Base-by-base conservation (phyloP, 192 early-diverging fungal species). In the Rhizophagus sp. region DNA sequence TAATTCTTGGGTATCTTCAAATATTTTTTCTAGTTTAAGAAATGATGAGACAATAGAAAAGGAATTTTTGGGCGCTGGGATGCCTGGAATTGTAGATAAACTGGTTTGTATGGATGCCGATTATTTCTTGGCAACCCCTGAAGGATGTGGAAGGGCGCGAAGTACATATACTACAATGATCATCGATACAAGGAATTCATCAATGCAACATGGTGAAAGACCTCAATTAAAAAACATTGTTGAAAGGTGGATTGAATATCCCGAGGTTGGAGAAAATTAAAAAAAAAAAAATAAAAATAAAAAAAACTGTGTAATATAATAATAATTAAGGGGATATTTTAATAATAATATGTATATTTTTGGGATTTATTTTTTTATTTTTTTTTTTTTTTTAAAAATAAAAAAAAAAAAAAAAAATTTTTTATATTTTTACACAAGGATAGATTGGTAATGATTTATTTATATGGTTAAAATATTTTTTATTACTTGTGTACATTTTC, bases 21-120 rank as follows among this genome's bases (percentile, higher is more conserved):
- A 65, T 11, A 30, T 65, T 25, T 30, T 65, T 9, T 24, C 24
- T 30, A 30, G 17, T 25, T 65, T 65, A 65, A n/a, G 63, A 27
- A n/a, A 65, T 27, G 63, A 65, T 65, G 27, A 27, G 4, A 13
- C 12, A 0, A 27, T 65, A 17, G 63, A 65, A 65, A 27, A n/a
- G 12, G 63, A 65, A 65, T 65, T 65, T 65, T n/a, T 25, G 2
- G 63, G 63, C 0, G 63, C 63, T 12, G 63, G 63, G 3, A 65
- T 65, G 22, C 27, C 63, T 10, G 63, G 63, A 65, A 65, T 65
- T 11, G 63, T 65, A 30, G 63, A 65, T 65, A 65, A 65, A 65
- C 10, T 65, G 5, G 27, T 65, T 65, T 65, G 63, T 30, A 65
- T 65, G 27, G 27, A 65, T 30, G n/a, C 63, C 7, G 27, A 65